Percentiles rank a stretch among this genome's conserved stretches.
phyloP scores from a whole-genome alignment of 371 early-diverging fungal genomes.

The Mucor lusitanicus region DNA sequence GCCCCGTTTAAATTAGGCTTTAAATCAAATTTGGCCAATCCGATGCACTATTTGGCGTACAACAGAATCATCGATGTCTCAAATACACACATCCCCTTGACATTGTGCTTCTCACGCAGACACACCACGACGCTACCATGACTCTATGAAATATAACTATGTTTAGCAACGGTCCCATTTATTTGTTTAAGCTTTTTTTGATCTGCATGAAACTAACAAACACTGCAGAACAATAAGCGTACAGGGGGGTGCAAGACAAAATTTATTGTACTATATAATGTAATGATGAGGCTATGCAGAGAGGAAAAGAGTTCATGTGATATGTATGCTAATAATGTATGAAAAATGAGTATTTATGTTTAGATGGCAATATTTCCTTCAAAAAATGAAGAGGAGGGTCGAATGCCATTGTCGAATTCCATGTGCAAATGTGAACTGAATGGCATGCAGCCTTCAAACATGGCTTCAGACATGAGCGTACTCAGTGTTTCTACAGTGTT shows the following conservation, averaged over 20 bases:
- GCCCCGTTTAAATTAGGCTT: not conserved
- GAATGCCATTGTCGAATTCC: constrained; percentile 35
- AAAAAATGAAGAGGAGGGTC: constrained; percentile 9
- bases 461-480: constrained; percentile 44
- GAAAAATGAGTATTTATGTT: not conserved
- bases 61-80: not conserved
- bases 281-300: not conserved
- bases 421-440: constrained; percentile 50
- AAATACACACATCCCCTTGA: not conserved
- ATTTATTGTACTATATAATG: not conserved
- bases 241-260: not conserved
- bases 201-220: not conserved
- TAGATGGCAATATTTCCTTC: constrained; percentile 14
- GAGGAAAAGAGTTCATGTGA: not conserved
- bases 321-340: not conserved
- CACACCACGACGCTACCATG: not conserved
- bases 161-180: not conserved
- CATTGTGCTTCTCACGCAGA: not conserved
- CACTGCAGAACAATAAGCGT: not conserved
- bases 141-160: not conserved
- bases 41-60: not conserved
- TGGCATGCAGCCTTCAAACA: constrained; percentile 47
- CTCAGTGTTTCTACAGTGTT: constrained; percentile 43
- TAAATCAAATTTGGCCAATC: not conserved
- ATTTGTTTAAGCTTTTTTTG: not conserved